phyloP scores from a whole-genome alignment of 208 protist genomes.

The Blechomonas ayalai region DNA sequence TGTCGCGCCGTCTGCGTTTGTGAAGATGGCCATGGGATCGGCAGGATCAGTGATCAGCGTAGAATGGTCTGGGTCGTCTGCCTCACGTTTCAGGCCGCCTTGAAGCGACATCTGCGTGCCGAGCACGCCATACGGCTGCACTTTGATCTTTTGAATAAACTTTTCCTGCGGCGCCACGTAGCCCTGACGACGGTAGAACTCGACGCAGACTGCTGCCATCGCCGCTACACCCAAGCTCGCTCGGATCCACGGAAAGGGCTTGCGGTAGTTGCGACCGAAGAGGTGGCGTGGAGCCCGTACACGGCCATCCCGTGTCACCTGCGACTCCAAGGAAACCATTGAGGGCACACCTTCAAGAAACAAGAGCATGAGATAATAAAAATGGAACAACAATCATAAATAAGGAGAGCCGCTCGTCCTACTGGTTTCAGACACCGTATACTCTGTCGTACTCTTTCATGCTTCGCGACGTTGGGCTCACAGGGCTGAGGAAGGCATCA shows the following conservation, averaged over 20 bases:
- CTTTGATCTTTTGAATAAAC: slow-evolving; percentile 67
- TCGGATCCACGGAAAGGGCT: slow-evolving; percentile 69
- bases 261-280: slow-evolving; percentile 53
- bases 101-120: slow-evolving; percentile 73
- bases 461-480: too few relatives aligned
- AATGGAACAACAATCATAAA: slow-evolving; percentile 2
- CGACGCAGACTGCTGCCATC: slow-evolving; percentile 19
- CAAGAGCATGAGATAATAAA: slow-evolving; percentile 3
- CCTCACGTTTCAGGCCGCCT: slow-evolving; percentile 42
- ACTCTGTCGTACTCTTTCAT: too few relatives aligned
- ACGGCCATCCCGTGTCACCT: slow-evolving; percentile 64
- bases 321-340: too few relatives aligned
- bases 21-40: slow-evolving; percentile 61
- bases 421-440: too few relatives aligned
- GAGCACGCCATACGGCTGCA: slow-evolving; percentile 78
- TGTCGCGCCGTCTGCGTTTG: slow-evolving; percentile 29
- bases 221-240: slow-evolving; percentile 31
- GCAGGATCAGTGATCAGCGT: slow-evolving; percentile 65
- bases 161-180: slow-evolving; percentile 56
- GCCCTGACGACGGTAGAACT: slow-evolving; percentile 39
- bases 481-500: too few relatives aligned
- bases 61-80: slow-evolving; percentile 44
- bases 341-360: too few relatives aligned
- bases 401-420: neutral
- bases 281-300: slow-evolving; percentile 60